These are phyloP conservation scores for Tagetes patula DNA, from an alignment of 129 eudicot genomes.

Conservation along the genomic window DNA sequence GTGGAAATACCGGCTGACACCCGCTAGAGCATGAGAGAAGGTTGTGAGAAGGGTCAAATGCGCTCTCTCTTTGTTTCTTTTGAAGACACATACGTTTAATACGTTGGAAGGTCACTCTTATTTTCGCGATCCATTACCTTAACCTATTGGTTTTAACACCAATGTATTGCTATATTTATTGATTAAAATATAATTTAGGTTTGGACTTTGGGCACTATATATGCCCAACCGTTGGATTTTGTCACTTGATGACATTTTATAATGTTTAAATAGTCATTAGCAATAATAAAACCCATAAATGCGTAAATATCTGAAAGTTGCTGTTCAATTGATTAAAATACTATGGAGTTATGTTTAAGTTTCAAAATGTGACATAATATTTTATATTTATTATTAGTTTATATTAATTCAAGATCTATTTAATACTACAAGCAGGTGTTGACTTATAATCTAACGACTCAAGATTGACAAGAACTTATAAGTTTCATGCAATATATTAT, in stretches of 20 bases:
- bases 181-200: not conserved
- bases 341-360: not conserved
- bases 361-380: not conserved
- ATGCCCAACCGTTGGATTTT: not conserved
- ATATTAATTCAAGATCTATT: not conserved
- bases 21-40: too few species aligned
- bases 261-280: not conserved
- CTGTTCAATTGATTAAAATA: slow-evolving; percentile 1
- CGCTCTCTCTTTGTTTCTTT: too few species aligned
- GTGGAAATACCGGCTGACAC: too few species aligned
- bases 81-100: too few species aligned
- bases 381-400: not conserved
- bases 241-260: not conserved
- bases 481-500: not conserved
- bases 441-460: not conserved
- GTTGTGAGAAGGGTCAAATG: too few species aligned
- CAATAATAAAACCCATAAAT: not conserved
- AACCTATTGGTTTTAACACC: not conserved
- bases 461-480: not conserved
- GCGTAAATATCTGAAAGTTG: slow-evolving; percentile 8
- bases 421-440: not conserved
- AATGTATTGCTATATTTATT: not conserved
- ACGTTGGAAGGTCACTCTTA: too few species aligned
- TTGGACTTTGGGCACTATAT: not conserved
- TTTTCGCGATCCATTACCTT: too few species aligned